phyloP scores from a whole-genome alignment of 768 basidiomycete genomes.

The Hygrocybe punicea region DNA sequence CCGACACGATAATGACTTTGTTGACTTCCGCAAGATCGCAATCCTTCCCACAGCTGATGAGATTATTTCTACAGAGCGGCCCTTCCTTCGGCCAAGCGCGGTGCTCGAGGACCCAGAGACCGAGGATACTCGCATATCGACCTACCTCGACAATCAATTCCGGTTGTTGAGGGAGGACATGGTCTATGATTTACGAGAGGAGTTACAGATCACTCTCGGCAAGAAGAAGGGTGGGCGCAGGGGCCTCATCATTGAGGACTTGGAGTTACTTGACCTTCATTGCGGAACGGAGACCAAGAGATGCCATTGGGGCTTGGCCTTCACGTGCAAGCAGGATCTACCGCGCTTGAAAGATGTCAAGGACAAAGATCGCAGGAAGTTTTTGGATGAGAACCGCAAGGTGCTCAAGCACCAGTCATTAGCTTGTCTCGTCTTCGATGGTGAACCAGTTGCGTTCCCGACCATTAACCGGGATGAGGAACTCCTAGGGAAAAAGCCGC shows the following conservation, averaged over 20 bases:
- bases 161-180: slow-evolving; percentile 63
- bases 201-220: slow-evolving; percentile 42
- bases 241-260: slow-evolving; percentile 37
- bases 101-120: slow-evolving; percentile 44
- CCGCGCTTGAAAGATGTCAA: slow-evolving; percentile 35
- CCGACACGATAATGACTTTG: slow-evolving; percentile 67
- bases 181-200: slow-evolving; percentile 55
- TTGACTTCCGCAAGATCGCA: slow-evolving; percentile 56
- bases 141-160: slow-evolving; percentile 65
- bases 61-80: slow-evolving; percentile 38
- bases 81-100: slow-evolving; percentile 49
- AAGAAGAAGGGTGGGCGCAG: slow-evolving; percentile 41
- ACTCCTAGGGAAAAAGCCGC: slow-evolving; percentile 44
- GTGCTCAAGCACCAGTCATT: slow-evolving; percentile 54
- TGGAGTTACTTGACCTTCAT: slow-evolving; percentile 38
- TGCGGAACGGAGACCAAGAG: slow-evolving; percentile 25
- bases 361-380: slow-evolving; percentile 36
- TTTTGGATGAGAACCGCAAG: slow-evolving; percentile 38
- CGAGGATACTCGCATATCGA: slow-evolving; percentile 36
- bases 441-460: slow-evolving; percentile 49
- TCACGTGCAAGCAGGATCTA: slow-evolving; percentile 37
- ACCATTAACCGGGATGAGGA: slow-evolving; percentile 54
- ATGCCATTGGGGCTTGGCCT: slow-evolving; percentile 41
- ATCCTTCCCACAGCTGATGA: slow-evolving; percentile 65
- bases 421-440: slow-evolving; percentile 49